These are phyloP conservation scores for Ophiostoma perfectum DNA, from an alignment of 2,329 filamentous ascomycete species.

Conservation along the genomic window DNA sequence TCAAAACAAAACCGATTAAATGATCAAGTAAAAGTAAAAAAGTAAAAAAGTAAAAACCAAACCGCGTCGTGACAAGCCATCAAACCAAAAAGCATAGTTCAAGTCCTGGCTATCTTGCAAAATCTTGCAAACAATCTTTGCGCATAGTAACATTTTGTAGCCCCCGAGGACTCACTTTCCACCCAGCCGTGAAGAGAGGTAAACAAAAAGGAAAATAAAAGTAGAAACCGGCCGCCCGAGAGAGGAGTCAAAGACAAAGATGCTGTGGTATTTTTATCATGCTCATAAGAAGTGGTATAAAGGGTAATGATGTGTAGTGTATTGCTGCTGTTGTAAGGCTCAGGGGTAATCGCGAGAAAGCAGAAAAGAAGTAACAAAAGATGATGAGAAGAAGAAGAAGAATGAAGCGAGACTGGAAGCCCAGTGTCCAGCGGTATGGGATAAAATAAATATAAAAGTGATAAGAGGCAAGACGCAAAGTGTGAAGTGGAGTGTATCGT, in stretches of 20 bases:
- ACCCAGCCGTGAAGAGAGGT: neutral
- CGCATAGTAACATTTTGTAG: neutral
- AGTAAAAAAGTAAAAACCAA: neutral
- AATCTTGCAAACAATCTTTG: neutral
- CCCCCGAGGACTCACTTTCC: neutral
- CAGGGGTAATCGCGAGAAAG: neutral
- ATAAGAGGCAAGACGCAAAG: neutral
- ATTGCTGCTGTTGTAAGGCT: neutral
- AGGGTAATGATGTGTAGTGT: constrained; percentile 5
- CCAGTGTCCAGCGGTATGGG: neutral
- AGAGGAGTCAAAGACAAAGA: neutral
- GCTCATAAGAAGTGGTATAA: constrained; percentile 8
- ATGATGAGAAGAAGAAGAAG: neutral
- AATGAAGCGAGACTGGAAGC: constrained; percentile 24
- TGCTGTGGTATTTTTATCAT: constrained; percentile 7
- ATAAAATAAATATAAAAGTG: neutral
- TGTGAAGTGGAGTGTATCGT: no score
- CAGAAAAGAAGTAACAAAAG: neutral
- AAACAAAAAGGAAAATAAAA: constrained; percentile 3
- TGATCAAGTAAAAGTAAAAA: neutral
- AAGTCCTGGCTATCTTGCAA: neutral
- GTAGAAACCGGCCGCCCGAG: neutral
- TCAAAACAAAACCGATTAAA: neutral
- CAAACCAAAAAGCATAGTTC: neutral
- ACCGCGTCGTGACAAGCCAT: neutral